Evolutionary conservation across 2,329 filamentous ascomycete species (phyloP).

Genomic region (Emmonsiellopsis sp.): DNA sequence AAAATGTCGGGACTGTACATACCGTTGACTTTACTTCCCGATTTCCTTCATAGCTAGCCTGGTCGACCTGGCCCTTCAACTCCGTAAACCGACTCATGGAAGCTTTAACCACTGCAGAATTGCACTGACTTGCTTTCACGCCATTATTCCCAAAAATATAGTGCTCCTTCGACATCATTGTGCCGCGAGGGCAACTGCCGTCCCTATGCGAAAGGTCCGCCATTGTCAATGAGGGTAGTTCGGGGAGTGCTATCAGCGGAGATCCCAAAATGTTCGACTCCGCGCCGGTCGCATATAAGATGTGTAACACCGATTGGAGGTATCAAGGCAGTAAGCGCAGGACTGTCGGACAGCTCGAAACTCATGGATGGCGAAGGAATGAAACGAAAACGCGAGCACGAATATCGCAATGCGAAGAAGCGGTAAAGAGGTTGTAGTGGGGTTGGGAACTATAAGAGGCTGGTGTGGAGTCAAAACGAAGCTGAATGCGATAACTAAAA

Average conservation of each 20-base stretch:
- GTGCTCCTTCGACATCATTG: not conserved
- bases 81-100: not conserved
- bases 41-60: not conserved
- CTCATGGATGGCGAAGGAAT: not conserved
- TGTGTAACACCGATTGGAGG: not conserved
- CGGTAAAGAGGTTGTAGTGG: constrained; percentile 3
- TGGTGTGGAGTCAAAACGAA: not conserved
- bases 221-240: not conserved
- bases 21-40: not conserved
- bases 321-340: not conserved
- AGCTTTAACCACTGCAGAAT: not conserved
- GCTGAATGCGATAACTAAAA: not conserved
- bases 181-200: not conserved
- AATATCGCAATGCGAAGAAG: not conserved
- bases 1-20: not conserved
- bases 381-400: not conserved
- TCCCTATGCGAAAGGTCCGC: not conserved
- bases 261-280: not conserved
- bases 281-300: not conserved
- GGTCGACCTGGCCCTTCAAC: not conserved
- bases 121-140: not conserved
- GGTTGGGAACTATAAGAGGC: not conserved
- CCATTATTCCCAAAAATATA: not conserved
- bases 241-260: not conserved
- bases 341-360: not conserved